A percentile compares a stretch with the other conserved stretches of the same genome.
Evolutionary conservation across 768 basidiomycete species (phyloP).

Genomic region (Kwoniella heveanensis): DNA sequence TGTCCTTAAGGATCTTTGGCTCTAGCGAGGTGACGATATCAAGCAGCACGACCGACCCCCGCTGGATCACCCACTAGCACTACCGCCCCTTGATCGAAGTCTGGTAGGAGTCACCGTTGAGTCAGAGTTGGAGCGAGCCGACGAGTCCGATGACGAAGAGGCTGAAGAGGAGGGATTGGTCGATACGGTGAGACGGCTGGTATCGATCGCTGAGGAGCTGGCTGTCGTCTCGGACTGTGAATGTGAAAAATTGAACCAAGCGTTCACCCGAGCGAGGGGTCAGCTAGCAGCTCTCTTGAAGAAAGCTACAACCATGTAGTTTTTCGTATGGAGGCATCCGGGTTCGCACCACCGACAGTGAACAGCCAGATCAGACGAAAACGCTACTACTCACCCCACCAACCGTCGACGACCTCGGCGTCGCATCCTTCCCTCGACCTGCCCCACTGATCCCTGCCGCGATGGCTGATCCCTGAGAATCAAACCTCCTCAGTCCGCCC

Average conservation of each 20-base stretch:
- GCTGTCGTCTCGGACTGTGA: conserved; percentile 31
- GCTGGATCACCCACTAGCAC: too few relatives aligned
- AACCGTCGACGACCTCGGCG: conserved; percentile 25
- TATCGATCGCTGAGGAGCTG: conserved; percentile 20
- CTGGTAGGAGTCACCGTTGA: conserved; percentile 10
- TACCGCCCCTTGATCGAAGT: not conserved
- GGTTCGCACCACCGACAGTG: too few relatives aligned
- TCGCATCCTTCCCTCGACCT: conserved; percentile 5
- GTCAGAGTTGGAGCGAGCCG: not conserved
- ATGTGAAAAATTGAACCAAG: too few relatives aligned
- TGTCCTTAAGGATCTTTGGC: too few relatives aligned
- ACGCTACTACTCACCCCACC: conserved; percentile 34
- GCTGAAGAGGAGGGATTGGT: not conserved
- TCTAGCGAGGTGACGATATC: too few relatives aligned
- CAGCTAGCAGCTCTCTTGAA: too few relatives aligned
- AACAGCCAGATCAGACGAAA: too few relatives aligned
- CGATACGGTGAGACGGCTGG: conserved; percentile 18
- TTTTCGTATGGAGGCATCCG: too few relatives aligned
- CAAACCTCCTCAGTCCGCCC: conserved; percentile 31
- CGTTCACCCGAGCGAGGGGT: too few relatives aligned
- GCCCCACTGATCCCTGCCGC: conserved; percentile 14
- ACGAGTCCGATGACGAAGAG: conserved; percentile 11
- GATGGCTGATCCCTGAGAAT: conserved; percentile 2
- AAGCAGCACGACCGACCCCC: too few relatives aligned
- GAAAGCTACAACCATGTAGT: too few relatives aligned